Percentiles rank a stretch among this genome's conserved stretches.
These are phyloP conservation scores for Eucalyptus tenuipes DNA, from an alignment of 345 rosid species.

Conservation along the genomic window DNA sequence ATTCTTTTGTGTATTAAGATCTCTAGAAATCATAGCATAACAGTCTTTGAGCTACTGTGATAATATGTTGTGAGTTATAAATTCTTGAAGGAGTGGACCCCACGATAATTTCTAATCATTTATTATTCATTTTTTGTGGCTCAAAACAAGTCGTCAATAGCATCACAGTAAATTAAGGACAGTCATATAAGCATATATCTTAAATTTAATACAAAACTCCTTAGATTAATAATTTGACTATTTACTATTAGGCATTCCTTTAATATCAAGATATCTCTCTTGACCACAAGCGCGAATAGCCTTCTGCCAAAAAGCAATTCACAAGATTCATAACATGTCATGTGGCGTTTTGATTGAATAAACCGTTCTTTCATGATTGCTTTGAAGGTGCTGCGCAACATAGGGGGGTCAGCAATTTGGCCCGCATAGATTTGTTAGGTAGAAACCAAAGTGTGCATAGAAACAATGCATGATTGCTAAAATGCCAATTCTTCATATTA, in stretches of 20 bases:
- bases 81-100: no score
- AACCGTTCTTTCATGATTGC: not conserved
- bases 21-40: not conserved
- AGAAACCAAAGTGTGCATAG: not conserved
- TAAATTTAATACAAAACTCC: not conserved
- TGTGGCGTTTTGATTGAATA: not conserved
- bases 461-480: not conserved
- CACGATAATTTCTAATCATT: no score
- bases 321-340: not conserved
- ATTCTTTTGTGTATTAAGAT: not conserved
- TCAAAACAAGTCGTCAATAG: no score
- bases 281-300: not conserved
- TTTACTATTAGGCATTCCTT: not conserved
- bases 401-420: not conserved
- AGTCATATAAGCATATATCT: no score
- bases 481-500: not conserved
- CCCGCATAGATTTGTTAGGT: not conserved
- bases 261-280: not conserved
- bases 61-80: no score
- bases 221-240: not conserved
- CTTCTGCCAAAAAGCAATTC: not conserved
- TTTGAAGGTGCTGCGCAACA: not conserved
- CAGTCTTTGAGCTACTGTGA: accelerated
- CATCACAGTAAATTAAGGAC: no score
- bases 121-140: no score